These are phyloP conservation scores for Intubia oerlemansii DNA, from an alignment of 2,329 filamentous ascomycete species.

Conservation along the genomic window DNA sequence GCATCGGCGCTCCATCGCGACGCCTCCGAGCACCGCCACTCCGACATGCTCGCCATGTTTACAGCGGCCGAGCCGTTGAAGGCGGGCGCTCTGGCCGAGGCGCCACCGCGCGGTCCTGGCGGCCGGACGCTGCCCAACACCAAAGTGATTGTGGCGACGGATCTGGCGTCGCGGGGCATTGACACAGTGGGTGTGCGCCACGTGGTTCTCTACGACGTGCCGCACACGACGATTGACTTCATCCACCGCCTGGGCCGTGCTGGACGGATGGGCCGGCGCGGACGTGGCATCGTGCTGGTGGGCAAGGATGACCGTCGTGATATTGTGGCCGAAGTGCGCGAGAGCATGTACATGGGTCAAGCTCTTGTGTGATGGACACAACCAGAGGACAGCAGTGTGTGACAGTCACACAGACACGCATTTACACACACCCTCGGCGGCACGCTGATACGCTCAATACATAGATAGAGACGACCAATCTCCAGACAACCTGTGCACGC, in stretches of 20 bases:
- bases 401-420: no score
- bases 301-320: constrained; percentile 79
- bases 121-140: constrained; percentile 45
- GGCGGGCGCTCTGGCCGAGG: constrained; percentile 5
- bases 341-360: constrained; percentile 69
- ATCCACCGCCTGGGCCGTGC: constrained; percentile 87
- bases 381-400: no score
- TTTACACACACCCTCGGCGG: no score
- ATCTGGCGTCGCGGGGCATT: constrained; percentile 79
- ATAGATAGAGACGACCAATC: no score
- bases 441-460: no score
- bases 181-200: constrained; percentile 82
- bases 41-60: constrained; percentile 58
- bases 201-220: constrained; percentile 92
- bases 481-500: no score
- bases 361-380: constrained; percentile 62
- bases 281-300: constrained; percentile 74
- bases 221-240: constrained; percentile 92
- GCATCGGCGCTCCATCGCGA: constrained; percentile 73
- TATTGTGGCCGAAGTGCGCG: constrained; percentile 75
- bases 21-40: constrained; percentile 54
- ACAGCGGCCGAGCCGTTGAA: constrained; percentile 27
- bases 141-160: constrained; percentile 85
- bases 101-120: constrained; percentile 8
- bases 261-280: constrained; percentile 78